Conservation (phyloP, 2,329 filamentous ascomycete species). For the Nigrograna mackinnonii region DNA sequence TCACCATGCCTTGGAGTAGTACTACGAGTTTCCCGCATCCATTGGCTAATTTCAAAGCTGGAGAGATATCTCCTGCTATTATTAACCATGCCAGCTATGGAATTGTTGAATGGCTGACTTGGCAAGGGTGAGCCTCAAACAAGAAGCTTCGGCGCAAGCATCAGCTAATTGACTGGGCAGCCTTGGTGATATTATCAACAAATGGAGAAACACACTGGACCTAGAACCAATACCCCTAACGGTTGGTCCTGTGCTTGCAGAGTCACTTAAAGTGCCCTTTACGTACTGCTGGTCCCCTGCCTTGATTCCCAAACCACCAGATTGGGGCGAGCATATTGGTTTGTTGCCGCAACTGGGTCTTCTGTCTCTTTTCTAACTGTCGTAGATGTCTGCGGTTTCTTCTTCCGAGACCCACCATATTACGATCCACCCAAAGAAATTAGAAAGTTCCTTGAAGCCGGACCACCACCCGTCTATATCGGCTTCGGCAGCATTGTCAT, state of each 20-base stretch:
- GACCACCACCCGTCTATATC: constrained; percentile 32
- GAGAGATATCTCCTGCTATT: constrained; percentile 33
- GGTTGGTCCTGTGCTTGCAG: constrained; percentile 41
- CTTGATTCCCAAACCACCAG: constrained; percentile 21
- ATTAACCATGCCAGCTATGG: constrained; percentile 52
- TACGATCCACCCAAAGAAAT: constrained; percentile 24
- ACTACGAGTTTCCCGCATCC: constrained; percentile 54
- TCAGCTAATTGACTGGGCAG: constrained; percentile 45
- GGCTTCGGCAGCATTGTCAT: constrained; percentile 36
- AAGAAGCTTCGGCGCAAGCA: background rate
- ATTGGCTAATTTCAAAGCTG: constrained; percentile 50
- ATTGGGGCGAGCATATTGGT: constrained; percentile 21
- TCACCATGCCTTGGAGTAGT: constrained; percentile 65
- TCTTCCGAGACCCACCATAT: constrained; percentile 22
- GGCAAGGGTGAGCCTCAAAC: constrained; percentile 43
- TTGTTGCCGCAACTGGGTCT: constrained; percentile 6
- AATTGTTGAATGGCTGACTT: constrained; percentile 55
- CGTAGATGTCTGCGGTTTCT: constrained; percentile 24
- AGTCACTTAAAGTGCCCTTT: constrained; percentile 44
- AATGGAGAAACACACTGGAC: constrained; percentile 43
- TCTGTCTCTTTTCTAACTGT: constrained; percentile 12
- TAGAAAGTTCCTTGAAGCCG: constrained; percentile 22
- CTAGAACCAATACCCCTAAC: constrained; percentile 43
- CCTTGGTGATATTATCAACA: constrained; percentile 52
- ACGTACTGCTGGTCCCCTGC: constrained; percentile 53